Evolutionary conservation across 768 basidiomycete species (phyloP).

Genomic region (Tubosaeta sp.): DNA sequence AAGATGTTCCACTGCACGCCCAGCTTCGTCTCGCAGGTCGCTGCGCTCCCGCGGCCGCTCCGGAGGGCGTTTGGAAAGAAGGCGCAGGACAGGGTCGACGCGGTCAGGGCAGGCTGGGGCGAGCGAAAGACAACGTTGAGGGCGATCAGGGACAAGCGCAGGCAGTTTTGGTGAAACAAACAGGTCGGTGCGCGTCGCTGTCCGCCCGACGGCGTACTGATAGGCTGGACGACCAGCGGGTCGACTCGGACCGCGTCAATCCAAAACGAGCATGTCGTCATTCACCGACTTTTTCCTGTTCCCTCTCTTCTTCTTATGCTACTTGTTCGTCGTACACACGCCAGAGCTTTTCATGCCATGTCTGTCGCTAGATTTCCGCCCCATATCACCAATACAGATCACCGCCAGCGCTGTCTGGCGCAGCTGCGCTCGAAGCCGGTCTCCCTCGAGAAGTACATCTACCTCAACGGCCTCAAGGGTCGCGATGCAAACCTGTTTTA

Average conservation of each 20-base stretch:
- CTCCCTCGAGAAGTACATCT: constrained; percentile 67
- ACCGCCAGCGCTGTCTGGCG: constrained; percentile 50
- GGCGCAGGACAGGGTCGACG: constrained; percentile 46
- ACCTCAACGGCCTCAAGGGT: constrained; percentile 58
- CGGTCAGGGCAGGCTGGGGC: constrained; percentile 58
- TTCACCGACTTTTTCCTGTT: not conserved
- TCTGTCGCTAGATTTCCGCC: constrained; percentile 40
- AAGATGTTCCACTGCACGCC: constrained; percentile 71
- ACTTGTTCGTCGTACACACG: constrained; percentile 3
- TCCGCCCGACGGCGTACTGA: not conserved
- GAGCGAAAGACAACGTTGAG: constrained; percentile 58
- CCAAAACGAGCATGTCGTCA: not conserved
- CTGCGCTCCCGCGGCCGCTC: constrained; percentile 53
- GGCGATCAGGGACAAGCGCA: constrained; percentile 65
- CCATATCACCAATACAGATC: constrained; percentile 45
- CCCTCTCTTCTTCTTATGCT: constrained; percentile 5
- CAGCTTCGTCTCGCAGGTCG: constrained; percentile 60
- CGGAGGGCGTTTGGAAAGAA: constrained; percentile 39
- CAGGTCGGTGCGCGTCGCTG: constrained; percentile 7
- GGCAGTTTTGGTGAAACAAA: constrained; percentile 57
- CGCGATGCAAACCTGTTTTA: constrained; percentile 67
- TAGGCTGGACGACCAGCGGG: not conserved
- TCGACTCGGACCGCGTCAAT: not conserved
- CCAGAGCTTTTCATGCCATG: constrained; percentile 25
- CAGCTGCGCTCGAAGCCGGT: constrained; percentile 55